Evolutionary conservation across 768 basidiomycete genomes (phyloP).

Genomic region (Butyriboletus loyo): DNA sequence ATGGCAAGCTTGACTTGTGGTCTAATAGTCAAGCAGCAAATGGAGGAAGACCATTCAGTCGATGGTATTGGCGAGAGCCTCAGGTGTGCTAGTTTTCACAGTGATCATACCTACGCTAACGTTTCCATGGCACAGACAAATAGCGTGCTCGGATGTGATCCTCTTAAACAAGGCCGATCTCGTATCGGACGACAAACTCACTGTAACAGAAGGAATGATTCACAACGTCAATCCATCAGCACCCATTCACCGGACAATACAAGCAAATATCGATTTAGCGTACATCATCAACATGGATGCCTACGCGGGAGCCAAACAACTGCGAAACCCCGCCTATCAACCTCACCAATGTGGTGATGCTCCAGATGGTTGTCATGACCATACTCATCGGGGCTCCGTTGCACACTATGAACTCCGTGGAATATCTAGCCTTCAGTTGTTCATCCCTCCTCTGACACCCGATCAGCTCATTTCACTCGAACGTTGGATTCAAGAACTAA

Average conservation of each 20-base stretch:
- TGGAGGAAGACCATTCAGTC: conserved; percentile 68
- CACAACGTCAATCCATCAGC: conserved; percentile 77
- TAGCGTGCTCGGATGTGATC: conserved; percentile 89
- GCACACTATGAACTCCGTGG: conserved; percentile 70
- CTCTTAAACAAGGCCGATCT: conserved; percentile 91
- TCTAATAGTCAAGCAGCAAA: conserved; percentile 57
- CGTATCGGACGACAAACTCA: conserved; percentile 44
- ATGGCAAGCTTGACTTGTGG: conserved; percentile 14
- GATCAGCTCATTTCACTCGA: conserved; percentile 57
- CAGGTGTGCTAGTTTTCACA: conserved; percentile 44
- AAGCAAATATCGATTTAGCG: conserved; percentile 69
- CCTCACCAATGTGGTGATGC: conserved; percentile 34
- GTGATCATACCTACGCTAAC: background rate
- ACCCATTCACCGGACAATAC: conserved; percentile 68
- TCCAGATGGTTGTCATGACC: conserved; percentile 27
- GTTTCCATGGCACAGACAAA: conserved; percentile 61
- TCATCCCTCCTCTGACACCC: conserved; percentile 56
- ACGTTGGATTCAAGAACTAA: conserved; percentile 71
- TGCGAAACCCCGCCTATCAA: conserved; percentile 20
- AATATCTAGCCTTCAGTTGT: conserved; percentile 78
- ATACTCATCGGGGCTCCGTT: conserved; percentile 34
- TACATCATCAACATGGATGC: conserved; percentile 80
- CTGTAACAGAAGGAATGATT: conserved; percentile 56
- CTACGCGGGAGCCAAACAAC: conserved; percentile 52
- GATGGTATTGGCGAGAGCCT: conserved; percentile 77